phyloP scores from a whole-genome alignment of 1,284 basidiomycete species.

The Omphalotus olearius region DNA sequence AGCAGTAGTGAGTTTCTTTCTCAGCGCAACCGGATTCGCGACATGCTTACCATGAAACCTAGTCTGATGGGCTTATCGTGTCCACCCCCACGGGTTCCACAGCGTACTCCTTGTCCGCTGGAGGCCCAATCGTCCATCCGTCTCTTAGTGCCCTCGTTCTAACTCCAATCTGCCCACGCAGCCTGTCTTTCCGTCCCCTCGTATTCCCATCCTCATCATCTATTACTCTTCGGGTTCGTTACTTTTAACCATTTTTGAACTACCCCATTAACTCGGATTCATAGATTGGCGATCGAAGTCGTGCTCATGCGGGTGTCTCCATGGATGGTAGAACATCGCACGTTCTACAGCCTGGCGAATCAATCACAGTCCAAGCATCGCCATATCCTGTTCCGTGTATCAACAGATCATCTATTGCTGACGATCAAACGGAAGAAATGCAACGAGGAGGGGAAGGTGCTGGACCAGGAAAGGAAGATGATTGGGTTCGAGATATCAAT shows the following conservation, averaged over 20 bases:
- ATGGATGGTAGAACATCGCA: slow-evolving; percentile 90
- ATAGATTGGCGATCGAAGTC: slow-evolving; percentile 82
- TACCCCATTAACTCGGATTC: not conserved
- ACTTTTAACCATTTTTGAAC: slow-evolving; percentile 2
- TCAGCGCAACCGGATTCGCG: not conserved
- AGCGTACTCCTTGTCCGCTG: slow-evolving; percentile 93
- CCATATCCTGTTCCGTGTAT: slow-evolving; percentile 92
- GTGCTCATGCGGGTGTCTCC: slow-evolving; percentile 85
- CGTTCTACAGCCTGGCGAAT: slow-evolving; percentile 78
- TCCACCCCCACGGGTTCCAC: slow-evolving; percentile 61
- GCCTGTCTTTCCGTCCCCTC: slow-evolving; percentile 88
- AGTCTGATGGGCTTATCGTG: slow-evolving; percentile 94
- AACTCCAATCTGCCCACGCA: slow-evolving; percentile 93
- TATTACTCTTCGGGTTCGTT: slow-evolving; percentile 75
- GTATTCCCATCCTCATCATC: slow-evolving; percentile 85
- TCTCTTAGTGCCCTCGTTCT: slow-evolving; percentile 86
- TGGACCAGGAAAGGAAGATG: slow-evolving; percentile 79
- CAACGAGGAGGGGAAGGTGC: slow-evolving; percentile 43
- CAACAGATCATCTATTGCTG: slow-evolving; percentile 73
- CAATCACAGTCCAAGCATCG: slow-evolving; percentile 82
- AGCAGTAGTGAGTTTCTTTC: slow-evolving; percentile 72
- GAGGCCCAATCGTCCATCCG: slow-evolving; percentile 95
- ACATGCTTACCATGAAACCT: slow-evolving; percentile 12
- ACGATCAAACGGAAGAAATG: slow-evolving; percentile 41
- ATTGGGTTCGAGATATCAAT: slow-evolving; percentile 97